Evolutionary conservation across 2,329 filamentous ascomycete species (phyloP).

Genomic region (Venturia nashicola): DNA sequence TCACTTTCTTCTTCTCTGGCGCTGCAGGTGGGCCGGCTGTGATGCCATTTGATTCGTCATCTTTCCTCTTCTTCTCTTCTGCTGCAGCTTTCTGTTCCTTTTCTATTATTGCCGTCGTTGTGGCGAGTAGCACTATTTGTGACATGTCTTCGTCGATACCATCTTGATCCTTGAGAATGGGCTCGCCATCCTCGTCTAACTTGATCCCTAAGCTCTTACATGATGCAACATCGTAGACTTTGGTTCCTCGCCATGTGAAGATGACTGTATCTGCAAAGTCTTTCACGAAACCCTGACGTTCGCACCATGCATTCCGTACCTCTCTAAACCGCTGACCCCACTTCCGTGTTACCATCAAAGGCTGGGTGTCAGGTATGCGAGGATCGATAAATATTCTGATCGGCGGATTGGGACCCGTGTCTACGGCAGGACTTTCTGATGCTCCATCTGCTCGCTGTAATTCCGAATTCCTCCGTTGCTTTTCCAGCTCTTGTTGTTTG

Average conservation of each 20-base stretch:
- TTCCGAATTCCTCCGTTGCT: constrained; percentile 11
- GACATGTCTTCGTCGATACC: not conserved
- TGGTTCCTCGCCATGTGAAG: constrained; percentile 65
- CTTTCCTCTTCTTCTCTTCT: constrained; percentile 13
- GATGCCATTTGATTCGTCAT: constrained; percentile 21
- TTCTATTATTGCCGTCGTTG: constrained; percentile 11
- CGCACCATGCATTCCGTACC: constrained; percentile 58
- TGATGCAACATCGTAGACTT: constrained; percentile 65
- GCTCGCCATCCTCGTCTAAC: not conserved
- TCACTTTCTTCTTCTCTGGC: constrained; percentile 20
- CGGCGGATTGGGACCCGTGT: constrained; percentile 30
- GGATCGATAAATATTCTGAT: constrained; percentile 59
- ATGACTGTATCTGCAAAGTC: constrained; percentile 36
- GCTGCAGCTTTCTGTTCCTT: constrained; percentile 9
- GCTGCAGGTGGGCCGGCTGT: constrained; percentile 20
- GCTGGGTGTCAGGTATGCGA: constrained; percentile 45
- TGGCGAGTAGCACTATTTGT: constrained; percentile 4
- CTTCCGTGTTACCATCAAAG: constrained; percentile 52
- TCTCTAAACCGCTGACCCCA: constrained; percentile 55
- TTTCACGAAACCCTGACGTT: constrained; percentile 42
- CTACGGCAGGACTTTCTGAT: constrained; percentile 3
- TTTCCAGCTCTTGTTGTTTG: not conserved
- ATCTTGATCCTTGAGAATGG: not conserved
- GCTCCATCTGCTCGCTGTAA: not conserved
- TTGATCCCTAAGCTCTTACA: constrained; percentile 48